phyloP scores from a whole-genome alignment of 495 filamentous ascomycete genomes.

The Ascodesmis nigricans region DNA sequence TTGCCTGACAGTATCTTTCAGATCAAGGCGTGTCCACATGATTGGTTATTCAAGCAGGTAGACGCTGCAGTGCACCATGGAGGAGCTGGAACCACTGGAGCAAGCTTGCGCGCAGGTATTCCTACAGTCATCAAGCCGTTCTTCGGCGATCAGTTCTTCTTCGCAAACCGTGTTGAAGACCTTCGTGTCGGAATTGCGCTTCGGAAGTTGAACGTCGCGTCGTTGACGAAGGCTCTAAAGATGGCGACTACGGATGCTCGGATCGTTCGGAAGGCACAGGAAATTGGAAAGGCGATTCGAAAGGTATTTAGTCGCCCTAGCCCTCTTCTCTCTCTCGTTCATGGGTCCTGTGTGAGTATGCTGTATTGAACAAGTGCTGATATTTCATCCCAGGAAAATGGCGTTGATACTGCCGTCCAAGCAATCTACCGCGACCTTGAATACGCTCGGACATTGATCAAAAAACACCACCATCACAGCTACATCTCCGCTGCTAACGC shows the following conservation, averaged over 20 bases:
- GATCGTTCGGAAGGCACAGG: constrained; percentile 68
- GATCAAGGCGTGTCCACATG: constrained; percentile 81
- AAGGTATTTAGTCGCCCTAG: constrained; percentile 37
- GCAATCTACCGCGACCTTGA: constrained; percentile 88
- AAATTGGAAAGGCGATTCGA: constrained; percentile 68
- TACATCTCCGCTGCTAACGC: too few species aligned
- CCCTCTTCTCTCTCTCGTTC: not conserved
- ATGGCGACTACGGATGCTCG: constrained; percentile 67
- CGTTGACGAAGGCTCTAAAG: constrained; percentile 76
- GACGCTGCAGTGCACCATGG: constrained; percentile 92
- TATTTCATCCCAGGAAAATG: constrained; percentile 43
- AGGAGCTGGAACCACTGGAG: constrained; percentile 85
- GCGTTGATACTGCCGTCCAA: constrained; percentile 72
- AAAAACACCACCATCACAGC: constrained; percentile 32
- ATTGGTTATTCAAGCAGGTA: constrained; percentile 88
- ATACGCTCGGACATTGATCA: constrained; percentile 76
- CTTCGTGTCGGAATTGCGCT: constrained; percentile 78
- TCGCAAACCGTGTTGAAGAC: constrained; percentile 70
- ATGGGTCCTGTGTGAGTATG: not conserved
- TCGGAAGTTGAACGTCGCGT: constrained; percentile 63
- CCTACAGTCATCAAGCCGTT: constrained; percentile 93
- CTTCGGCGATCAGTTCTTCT: constrained; percentile 97
- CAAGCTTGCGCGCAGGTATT: constrained; percentile 73
- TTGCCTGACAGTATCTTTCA: constrained; percentile 64
- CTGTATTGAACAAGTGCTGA: constrained; percentile 4